Conservation (phyloP, 73 alveolate genomes). For the Paramecium bursaria region DNA sequence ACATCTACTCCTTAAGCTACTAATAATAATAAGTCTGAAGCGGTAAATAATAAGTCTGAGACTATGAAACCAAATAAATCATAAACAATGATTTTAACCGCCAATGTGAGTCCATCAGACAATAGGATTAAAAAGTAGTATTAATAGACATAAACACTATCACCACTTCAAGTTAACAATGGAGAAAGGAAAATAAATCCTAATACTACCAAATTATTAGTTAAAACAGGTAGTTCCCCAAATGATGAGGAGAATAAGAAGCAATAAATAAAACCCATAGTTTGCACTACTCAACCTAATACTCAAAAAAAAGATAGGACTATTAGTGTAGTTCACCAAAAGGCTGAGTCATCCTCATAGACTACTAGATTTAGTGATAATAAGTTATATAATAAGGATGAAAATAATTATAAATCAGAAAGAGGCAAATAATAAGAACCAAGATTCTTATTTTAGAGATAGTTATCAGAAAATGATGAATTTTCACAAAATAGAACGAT, state of each 20-base stretch:
- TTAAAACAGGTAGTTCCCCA: no score
- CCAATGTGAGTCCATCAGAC: slow-evolving; percentile 10
- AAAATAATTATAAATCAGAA: slow-evolving; percentile 28
- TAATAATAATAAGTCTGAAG: no score
- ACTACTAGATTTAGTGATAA: slow-evolving; percentile 58
- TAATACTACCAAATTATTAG: no score
- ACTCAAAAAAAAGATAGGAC: slow-evolving; percentile 43
- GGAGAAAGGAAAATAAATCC: no score
- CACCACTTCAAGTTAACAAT: no score
- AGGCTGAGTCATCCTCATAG: slow-evolving; percentile 12
- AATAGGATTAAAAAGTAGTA: no score
- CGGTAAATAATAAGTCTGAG: no score
- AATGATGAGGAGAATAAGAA: slow-evolving; percentile 41
- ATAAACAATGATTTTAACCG: no score
- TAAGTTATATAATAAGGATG: slow-evolving; percentile 5
- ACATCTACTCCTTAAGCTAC: no score
- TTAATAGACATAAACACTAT: no score
- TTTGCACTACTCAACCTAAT: slow-evolving; percentile 16
- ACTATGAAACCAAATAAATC: no score
- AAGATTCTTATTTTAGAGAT: slow-evolving; percentile 27
- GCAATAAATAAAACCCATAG: neutral
- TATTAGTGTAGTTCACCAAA: slow-evolving; percentile 55
- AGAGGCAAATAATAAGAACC: slow-evolving; percentile 35
- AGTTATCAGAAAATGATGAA: slow-evolving; percentile 51
- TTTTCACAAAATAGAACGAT: slow-evolving; percentile 29